Conservation (phyloP, 2,329 filamentous ascomycete genomes). For the Fusarium guadeloupense region DNA sequence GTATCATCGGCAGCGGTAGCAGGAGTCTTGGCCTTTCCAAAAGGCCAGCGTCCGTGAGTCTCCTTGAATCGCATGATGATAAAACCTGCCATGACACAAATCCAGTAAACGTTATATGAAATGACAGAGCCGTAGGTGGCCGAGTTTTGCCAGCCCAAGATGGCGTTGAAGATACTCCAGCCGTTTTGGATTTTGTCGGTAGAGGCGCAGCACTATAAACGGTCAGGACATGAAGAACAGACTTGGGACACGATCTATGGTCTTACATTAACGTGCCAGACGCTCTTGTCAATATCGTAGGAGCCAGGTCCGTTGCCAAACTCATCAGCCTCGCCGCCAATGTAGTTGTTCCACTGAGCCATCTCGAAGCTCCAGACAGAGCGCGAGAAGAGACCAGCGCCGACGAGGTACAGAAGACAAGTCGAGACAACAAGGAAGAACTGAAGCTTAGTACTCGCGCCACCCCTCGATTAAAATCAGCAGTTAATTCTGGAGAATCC, state of each 20-base stretch:
- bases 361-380: constrained; percentile 79
- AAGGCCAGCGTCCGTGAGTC: constrained; percentile 59
- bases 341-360: constrained; percentile 72
- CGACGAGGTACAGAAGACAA: constrained; percentile 84
- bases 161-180: constrained; percentile 88
- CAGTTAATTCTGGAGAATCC: not conserved
- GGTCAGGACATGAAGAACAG: not conserved
- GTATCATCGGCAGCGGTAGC: constrained; percentile 31
- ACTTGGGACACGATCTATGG: constrained; percentile 51
- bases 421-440: constrained; percentile 84
- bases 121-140: constrained; percentile 89
- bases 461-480: constrained; percentile 47
- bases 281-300: constrained; percentile 79
- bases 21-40: constrained; percentile 50
- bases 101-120: constrained; percentile 89
- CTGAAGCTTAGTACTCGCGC: constrained; percentile 61
- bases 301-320: constrained; percentile 72
- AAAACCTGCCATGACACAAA: constrained; percentile 77
- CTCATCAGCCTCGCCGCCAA: constrained; percentile 66
- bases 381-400: constrained; percentile 82
- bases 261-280: constrained; percentile 84
- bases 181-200: constrained; percentile 75
- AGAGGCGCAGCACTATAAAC: constrained; percentile 75
- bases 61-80: constrained; percentile 73
- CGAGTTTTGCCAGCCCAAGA: constrained; percentile 88